phyloP scores from a whole-genome alignment of 768 basidiomycete species.

The Collybia mongolica region DNA sequence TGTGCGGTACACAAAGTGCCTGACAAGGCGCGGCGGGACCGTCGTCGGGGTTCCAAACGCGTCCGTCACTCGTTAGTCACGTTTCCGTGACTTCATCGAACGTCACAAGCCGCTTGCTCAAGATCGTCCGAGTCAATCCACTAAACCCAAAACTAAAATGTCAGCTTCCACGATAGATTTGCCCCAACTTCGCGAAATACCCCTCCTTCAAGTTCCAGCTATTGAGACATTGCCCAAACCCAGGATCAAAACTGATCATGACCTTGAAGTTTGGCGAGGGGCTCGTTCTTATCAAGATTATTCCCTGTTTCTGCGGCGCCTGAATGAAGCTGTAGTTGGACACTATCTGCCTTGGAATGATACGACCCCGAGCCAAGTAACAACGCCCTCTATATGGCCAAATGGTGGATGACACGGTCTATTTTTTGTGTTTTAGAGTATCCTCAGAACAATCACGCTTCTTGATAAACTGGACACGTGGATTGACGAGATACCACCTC shows the following conservation, averaged over 20 bases:
- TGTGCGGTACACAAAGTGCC: too few relatives aligned
- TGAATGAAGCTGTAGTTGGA: constrained; percentile 79
- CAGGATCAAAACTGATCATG: constrained; percentile 70
- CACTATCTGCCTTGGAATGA: constrained; percentile 45
- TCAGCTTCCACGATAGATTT: constrained; percentile 1
- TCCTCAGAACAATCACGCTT: constrained; percentile 46
- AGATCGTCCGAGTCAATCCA: too few relatives aligned
- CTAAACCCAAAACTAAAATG: too few relatives aligned
- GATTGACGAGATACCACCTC: constrained; percentile 81
- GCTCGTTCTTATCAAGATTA: constrained; percentile 76
- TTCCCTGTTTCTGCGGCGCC: constrained; percentile 67
- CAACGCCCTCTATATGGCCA: neutral
- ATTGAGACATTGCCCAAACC: constrained; percentile 33
- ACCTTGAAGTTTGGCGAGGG: constrained; percentile 69
- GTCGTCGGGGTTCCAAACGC: neutral
- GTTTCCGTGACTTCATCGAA: constrained; percentile 1
- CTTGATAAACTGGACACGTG: constrained; percentile 68
- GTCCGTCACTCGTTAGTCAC: constrained; percentile 16
- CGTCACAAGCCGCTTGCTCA: neutral
- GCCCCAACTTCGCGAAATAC: constrained; percentile 27
- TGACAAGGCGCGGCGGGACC: neutral
- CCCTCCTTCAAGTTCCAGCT: constrained; percentile 11
- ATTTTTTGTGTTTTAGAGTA: constrained; percentile 34
- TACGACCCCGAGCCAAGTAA: constrained; percentile 33
- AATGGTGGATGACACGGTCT: neutral